These are phyloP conservation scores for Ceriops tagal DNA, from an alignment of 345 rosid species.

Conservation along the genomic window DNA sequence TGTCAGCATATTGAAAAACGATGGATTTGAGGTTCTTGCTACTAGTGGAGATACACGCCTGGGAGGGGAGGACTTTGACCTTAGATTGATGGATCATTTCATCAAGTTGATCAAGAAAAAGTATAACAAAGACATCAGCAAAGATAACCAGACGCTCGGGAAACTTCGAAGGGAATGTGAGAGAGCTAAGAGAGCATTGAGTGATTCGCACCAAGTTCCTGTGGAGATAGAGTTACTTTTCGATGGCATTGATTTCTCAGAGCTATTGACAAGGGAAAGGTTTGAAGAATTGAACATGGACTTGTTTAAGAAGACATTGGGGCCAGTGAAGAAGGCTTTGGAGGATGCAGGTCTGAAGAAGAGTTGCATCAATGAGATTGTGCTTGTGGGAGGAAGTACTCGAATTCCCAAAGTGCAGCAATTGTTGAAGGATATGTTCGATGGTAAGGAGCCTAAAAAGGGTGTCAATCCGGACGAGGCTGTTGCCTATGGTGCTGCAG, in stretches of 20 bases:
- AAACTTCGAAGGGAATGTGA: conserved; percentile 53
- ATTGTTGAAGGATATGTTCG: conserved; percentile 46
- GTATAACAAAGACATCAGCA: conserved; percentile 42
- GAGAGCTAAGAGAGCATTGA: conserved; percentile 53
- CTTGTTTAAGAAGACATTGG: conserved; percentile 52
- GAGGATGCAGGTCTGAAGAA: conserved; percentile 45
- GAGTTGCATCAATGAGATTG: conserved; percentile 44
- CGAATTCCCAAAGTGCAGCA: conserved; percentile 52
- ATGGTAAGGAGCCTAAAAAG: conserved; percentile 48
- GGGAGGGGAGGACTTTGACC: too few species aligned
- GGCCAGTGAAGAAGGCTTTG: conserved; percentile 44
- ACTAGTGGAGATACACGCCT: too few species aligned
- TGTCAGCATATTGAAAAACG: too few species aligned
- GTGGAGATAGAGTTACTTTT: conserved; percentile 50
- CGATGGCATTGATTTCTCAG: conserved; percentile 54
- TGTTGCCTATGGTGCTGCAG: conserved; percentile 58
- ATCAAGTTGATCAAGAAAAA: conserved; percentile 47
- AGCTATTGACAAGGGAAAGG: conserved; percentile 48
- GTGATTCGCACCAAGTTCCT: conserved; percentile 45
- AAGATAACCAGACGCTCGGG: conserved; percentile 44
- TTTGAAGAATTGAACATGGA: conserved; percentile 58
- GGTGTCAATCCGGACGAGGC: conserved; percentile 64
- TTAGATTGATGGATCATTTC: conserved; percentile 44
- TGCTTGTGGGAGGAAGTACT: conserved; percentile 65
- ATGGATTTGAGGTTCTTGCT: too few species aligned